phyloP scores from a whole-genome alignment of 2,329 filamentous ascomycete species.

The Lizonia empirigonia region DNA sequence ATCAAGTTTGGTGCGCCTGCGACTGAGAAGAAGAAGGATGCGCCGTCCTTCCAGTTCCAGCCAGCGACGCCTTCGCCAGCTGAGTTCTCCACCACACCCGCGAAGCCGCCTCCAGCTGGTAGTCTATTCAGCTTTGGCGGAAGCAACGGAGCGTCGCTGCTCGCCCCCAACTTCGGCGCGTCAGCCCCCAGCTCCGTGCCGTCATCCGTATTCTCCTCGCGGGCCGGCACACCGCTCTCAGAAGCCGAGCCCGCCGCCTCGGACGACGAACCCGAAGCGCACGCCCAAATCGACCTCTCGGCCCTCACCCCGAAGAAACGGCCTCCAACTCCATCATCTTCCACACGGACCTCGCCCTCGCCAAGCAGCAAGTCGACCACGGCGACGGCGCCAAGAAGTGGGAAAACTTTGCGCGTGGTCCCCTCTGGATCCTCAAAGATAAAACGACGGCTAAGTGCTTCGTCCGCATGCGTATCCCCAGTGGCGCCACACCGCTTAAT shows the following conservation, averaged over 20 bases:
- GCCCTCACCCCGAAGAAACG: constrained; percentile 42
- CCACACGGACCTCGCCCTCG: constrained; percentile 34
- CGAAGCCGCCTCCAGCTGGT: constrained; percentile 29
- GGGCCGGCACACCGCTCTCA: constrained; percentile 45
- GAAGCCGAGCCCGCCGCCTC: constrained; percentile 38
- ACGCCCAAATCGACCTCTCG: constrained; percentile 39
- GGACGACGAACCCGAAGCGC: constrained; percentile 36
- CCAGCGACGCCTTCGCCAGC: constrained; percentile 33
- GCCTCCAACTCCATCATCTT: constrained; percentile 43
- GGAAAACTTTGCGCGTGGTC: constrained; percentile 40
- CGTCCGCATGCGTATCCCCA: constrained; percentile 41
- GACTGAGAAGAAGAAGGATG: constrained; percentile 29
- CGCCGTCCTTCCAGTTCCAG: constrained; percentile 36
- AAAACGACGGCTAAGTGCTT: constrained; percentile 42
- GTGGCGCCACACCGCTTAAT: constrained; percentile 42
- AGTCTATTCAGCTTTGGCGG: constrained; percentile 35
- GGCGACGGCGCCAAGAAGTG: constrained; percentile 35
- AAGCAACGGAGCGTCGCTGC: constrained; percentile 23
- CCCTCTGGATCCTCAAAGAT: constrained; percentile 46
- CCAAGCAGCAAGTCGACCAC: constrained; percentile 36
- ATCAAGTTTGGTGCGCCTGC: constrained; percentile 42
- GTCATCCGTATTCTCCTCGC: constrained; percentile 42
- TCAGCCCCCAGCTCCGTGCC: constrained; percentile 32
- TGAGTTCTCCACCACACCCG: constrained; percentile 36
- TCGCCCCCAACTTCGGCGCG: constrained; percentile 25